Evolutionary conservation across 1,139 yeast genomes (phyloP).

Genomic region (Kurtzmaniella quercitrusa): DNA sequence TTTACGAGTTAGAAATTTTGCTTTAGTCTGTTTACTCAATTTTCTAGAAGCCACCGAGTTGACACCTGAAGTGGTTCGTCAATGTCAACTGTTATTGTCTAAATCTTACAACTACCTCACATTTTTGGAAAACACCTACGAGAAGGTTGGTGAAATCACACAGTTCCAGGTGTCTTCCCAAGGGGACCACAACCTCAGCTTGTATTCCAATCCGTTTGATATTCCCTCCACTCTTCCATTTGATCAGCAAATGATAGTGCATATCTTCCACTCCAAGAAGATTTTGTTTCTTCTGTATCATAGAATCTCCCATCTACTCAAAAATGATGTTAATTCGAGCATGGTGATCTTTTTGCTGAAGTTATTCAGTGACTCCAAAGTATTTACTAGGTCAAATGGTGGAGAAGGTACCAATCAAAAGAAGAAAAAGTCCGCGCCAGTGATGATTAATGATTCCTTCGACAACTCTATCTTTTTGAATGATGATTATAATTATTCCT

Average conservation of each 20-base stretch:
- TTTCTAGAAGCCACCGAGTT: slow-evolving; percentile 36
- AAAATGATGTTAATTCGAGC: slow-evolving; percentile 38
- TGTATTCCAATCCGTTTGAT: slow-evolving; percentile 21
- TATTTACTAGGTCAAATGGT: slow-evolving; percentile 20
- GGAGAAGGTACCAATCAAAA: not conserved
- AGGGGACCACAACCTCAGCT: slow-evolving; percentile 26
- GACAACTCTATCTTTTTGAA: slow-evolving; percentile 18
- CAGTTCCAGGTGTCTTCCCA: slow-evolving; percentile 24
- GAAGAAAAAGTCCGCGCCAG: slow-evolving; percentile 4
- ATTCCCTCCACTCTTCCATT: slow-evolving; percentile 16
- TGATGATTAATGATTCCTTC: slow-evolving; percentile 21
- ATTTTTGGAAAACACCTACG: slow-evolving; percentile 37
- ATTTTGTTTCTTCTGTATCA: slow-evolving; percentile 30
- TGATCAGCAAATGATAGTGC: slow-evolving; percentile 27
- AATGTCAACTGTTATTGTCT: slow-evolving; percentile 38
- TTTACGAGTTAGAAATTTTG: slow-evolving; percentile 34
- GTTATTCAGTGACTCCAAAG: slow-evolving; percentile 35
- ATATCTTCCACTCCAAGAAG: slow-evolving; percentile 34
- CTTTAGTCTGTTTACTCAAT: slow-evolving; percentile 40
- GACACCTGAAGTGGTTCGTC: slow-evolving; percentile 42
- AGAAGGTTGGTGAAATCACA: slow-evolving; percentile 32
- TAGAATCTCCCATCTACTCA: slow-evolving; percentile 25
- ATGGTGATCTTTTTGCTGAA: slow-evolving; percentile 37
- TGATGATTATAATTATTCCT: slow-evolving; percentile 34
- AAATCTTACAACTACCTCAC: slow-evolving; percentile 42